Evolutionary conservation across 2,329 filamentous ascomycete species (phyloP).

Genomic region (Torrubiella hemipterigena): DNA sequence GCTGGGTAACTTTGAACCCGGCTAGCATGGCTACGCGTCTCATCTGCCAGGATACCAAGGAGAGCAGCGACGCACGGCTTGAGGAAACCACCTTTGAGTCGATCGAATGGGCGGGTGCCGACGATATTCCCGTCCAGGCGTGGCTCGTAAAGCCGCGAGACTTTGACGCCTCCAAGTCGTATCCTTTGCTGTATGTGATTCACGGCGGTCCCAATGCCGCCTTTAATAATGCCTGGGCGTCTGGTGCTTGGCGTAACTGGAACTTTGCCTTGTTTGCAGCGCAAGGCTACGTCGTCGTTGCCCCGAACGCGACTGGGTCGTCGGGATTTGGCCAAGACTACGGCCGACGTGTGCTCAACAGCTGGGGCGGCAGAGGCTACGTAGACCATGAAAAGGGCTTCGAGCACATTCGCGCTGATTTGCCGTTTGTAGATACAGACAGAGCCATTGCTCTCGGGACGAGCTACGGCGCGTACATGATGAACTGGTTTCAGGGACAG

Average conservation of each 20-base stretch:
- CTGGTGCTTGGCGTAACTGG: no score
- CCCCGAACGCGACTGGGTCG: slow-evolving; percentile 64
- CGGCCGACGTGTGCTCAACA: slow-evolving; percentile 55
- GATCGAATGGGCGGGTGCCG: no score
- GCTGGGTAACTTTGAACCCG: no score
- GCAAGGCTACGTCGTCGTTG: slow-evolving; percentile 65
- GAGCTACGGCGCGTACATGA: neutral
- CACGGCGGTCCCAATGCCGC: slow-evolving; percentile 66
- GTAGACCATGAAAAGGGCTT: no score
- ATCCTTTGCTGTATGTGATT: slow-evolving; percentile 60
- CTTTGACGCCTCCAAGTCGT: slow-evolving; percentile 54
- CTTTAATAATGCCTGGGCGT: slow-evolving; percentile 58
- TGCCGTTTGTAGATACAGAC: no score
- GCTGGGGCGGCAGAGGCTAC: slow-evolving; percentile 53
- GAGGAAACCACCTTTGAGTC: no score
- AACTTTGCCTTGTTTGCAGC: slow-evolving; percentile 69
- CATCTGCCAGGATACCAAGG: no score
- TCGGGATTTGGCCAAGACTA: slow-evolving; percentile 64
- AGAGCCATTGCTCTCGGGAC: slow-evolving; percentile 25
- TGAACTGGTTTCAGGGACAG: neutral
- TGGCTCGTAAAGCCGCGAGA: no score
- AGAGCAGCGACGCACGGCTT: no score
- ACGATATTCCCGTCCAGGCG: no score
- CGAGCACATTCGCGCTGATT: no score
- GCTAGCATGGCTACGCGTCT: no score